phyloP scores from a whole-genome alignment of 2,329 filamentous ascomycete species.

The Colletotrichum karsti region DNA sequence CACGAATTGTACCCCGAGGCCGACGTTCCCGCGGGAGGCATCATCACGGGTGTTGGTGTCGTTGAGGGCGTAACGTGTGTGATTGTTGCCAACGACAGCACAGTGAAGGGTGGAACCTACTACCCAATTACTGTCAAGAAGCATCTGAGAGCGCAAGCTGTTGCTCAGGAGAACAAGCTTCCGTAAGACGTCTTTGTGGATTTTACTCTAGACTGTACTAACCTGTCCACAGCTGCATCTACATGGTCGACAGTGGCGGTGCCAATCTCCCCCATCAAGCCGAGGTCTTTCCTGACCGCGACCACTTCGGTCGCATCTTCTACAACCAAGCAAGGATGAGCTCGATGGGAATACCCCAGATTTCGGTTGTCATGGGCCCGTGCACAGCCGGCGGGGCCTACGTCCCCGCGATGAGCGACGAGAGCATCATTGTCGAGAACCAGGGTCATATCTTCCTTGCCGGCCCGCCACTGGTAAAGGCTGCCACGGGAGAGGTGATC shows the following conservation, averaged over 20 bases:
- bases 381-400: constrained; percentile 97
- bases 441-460: constrained; percentile 98
- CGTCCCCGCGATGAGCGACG: constrained; percentile 96
- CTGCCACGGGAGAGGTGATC: constrained; percentile 92
- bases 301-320: constrained; percentile 97
- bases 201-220: neutral
- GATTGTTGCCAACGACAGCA: constrained; percentile 95
- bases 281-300: constrained; percentile 92
- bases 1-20: constrained; percentile 87
- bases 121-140: constrained; percentile 98
- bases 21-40: constrained; percentile 87
- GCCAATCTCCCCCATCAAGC: constrained; percentile 95
- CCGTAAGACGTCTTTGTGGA: constrained; percentile 57
- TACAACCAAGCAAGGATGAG: constrained; percentile 98
- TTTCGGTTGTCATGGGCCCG: constrained; percentile 95
- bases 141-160: constrained; percentile 89
- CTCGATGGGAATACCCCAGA: constrained; percentile 86
- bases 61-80: constrained; percentile 92
- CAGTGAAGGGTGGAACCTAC: constrained; percentile 96
- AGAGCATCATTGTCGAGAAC: constrained; percentile 94
- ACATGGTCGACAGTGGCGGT: constrained; percentile 94
- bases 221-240: constrained; percentile 74
- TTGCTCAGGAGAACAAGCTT: constrained; percentile 86
- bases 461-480: constrained; percentile 93
- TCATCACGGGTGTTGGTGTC: constrained; percentile 90